Conservation (phyloP, 345 rosid genomes). For the Aquilaria yunnanensis region DNA sequence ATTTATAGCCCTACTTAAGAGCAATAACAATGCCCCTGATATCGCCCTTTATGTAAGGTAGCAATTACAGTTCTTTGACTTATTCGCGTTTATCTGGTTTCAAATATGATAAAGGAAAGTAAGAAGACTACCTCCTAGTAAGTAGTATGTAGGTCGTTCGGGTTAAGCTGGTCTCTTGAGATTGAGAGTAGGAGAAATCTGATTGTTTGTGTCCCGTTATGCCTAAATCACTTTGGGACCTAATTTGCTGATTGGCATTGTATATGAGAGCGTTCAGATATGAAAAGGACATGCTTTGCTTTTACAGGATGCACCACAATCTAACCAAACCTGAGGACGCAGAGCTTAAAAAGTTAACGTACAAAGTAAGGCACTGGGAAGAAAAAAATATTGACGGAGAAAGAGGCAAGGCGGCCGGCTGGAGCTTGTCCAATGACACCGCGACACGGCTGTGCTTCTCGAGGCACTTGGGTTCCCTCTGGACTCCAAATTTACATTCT, state of each 20-base stretch:
- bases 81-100: not conserved
- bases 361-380: slow-evolving; percentile 47
- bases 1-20: slow-evolving; percentile 19
- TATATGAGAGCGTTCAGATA: slow-evolving; percentile 31
- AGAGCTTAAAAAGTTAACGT: slow-evolving; percentile 42
- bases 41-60: slow-evolving; percentile 75
- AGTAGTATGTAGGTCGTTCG: too few relatives aligned
- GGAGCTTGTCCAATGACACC: slow-evolving; percentile 79
- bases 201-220: too few relatives aligned
- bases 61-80: too few relatives aligned
- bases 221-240: too few relatives aligned
- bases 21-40: slow-evolving; percentile 25
- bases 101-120: too few relatives aligned
- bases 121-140: too few relatives aligned
- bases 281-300: slow-evolving; percentile 82
- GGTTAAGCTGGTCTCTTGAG: too few relatives aligned
- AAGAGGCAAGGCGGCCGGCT: slow-evolving; percentile 22
- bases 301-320: slow-evolving; percentile 69
- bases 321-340: slow-evolving; percentile 36
- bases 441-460: slow-evolving; percentile 57
- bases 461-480: slow-evolving; percentile 63
- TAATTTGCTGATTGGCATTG: not conserved
- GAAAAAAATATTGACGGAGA: slow-evolving; percentile 44
- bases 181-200: too few relatives aligned
- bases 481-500: slow-evolving; percentile 52